These are phyloP conservation scores for Blumeria hordei DNA, from an alignment of 2,329 filamentous ascomycete species.

Conservation along the genomic window DNA sequence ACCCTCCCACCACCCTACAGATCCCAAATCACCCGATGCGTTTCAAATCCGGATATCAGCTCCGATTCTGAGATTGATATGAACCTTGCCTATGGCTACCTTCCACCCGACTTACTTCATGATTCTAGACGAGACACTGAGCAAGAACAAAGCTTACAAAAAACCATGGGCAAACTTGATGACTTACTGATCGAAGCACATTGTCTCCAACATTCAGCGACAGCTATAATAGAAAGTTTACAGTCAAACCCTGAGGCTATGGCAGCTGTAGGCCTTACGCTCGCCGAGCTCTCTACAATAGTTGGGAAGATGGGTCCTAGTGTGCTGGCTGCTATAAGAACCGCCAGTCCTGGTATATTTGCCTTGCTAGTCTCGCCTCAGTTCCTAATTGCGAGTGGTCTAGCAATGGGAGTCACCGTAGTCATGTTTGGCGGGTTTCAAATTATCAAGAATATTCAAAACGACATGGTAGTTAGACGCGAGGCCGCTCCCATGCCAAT, in stretches of 20 bases:
- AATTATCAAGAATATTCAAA: conserved; percentile 69
- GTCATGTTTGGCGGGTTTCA: conserved; percentile 94
- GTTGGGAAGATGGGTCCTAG: conserved; percentile 65
- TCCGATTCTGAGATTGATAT: conserved; percentile 43
- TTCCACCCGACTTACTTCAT: conserved; percentile 39
- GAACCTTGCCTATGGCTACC: conserved; percentile 72
- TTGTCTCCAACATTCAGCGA: conserved; percentile 66
- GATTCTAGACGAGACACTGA: conserved; percentile 1
- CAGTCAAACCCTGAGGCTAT: conserved; percentile 74
- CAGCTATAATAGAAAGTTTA: conserved; percentile 56
- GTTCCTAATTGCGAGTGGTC: conserved; percentile 77
- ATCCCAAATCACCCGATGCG: conserved; percentile 5
- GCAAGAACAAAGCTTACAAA: conserved; percentile 33
- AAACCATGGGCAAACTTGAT: conserved; percentile 53
- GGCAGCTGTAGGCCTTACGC: conserved; percentile 73
- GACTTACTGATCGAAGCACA: conserved; percentile 63
- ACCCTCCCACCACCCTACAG: conserved; percentile 7
- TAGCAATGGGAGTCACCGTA: conserved; percentile 79
- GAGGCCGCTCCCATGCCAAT: conserved; percentile 11
- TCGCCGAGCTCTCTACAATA: conserved; percentile 73
- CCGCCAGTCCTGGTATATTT: conserved; percentile 64
- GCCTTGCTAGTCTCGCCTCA: conserved; percentile 72
- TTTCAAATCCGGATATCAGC: conserved; percentile 11
- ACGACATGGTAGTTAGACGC: conserved; percentile 13
- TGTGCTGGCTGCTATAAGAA: conserved; percentile 52